Evolutionary conservation across 768 basidiomycete genomes (phyloP), one percentile per base, ranked within the genome.

Genomic region (Termitomyces sp.): DNA sequence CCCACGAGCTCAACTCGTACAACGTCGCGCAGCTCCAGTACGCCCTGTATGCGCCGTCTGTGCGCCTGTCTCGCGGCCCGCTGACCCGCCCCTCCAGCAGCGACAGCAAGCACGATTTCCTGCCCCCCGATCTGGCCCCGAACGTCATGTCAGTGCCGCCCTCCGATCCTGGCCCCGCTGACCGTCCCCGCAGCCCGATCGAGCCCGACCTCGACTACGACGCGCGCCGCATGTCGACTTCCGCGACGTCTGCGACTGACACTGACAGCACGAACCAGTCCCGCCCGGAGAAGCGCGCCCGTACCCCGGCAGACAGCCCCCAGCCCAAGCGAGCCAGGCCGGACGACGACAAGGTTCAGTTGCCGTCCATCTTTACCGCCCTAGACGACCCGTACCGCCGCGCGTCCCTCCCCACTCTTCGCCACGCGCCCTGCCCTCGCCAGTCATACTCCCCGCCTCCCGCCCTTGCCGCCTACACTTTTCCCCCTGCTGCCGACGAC

Each of bases 191-290:
- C 49, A 59, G 65, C 43, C 53, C 55, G 9, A 62, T 65, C 47
- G 61, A 57, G 60, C 49, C 49, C 1, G 83, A 80, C 69, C 65
- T 82, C 61, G 83, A 83, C 71, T 84, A 87, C 81, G 68, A 76
- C 60, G 68, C 69, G 37, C 80, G 88, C 67, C 86, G 88, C 67
- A 90, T 92, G 90, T 90, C 90, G 71, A 79, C 81, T 69, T 88
- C 86, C 61, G 85, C 84, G 51, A 79, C 83, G 58, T 89, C 88
- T 16, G 77, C 79, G 16, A 79, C 85, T 39, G 87, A 88, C 73
- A 81, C 83, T 4, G 88, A 90, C 71, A 80, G 77, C 73, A 80
- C 76, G 68, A 72, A 78, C 58, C 75, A 80, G 60, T 85, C 85
- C 44, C 75, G 81, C 51, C 76, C 73, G 9, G 86, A 88, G 64